Evolutionary conservation across 2,329 filamentous ascomycete genomes (phyloP).

Genomic region (Penicillium carneum): DNA sequence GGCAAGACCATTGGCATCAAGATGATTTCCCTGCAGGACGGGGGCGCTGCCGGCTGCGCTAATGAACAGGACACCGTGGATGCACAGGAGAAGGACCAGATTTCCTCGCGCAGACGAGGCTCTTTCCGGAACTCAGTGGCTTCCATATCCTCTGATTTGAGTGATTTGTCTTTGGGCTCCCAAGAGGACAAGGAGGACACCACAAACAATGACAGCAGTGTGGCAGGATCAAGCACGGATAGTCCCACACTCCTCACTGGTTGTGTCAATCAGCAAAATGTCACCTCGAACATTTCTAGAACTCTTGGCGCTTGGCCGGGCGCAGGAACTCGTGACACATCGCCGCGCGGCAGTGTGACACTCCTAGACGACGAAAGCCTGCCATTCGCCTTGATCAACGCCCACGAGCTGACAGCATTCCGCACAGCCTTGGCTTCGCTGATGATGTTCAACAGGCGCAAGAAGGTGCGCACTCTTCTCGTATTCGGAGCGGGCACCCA

Average conservation of each 20-base stretch:
- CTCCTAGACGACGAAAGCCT: slow-evolving; percentile 65
- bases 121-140: slow-evolving; percentile 43
- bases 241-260: slow-evolving; percentile 42
- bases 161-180: slow-evolving; percentile 45
- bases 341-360: slow-evolving; percentile 65
- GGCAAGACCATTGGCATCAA: slow-evolving; percentile 69
- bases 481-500: slow-evolving; percentile 90
- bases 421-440: slow-evolving; percentile 68
- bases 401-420: slow-evolving; percentile 73
- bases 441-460: slow-evolving; percentile 69
- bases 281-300: slow-evolving; percentile 37
- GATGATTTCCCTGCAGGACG: slow-evolving; percentile 64
- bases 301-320: slow-evolving; percentile 47
- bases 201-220: slow-evolving; percentile 21
- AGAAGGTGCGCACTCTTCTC: slow-evolving; percentile 74
- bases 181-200: slow-evolving; percentile 34
- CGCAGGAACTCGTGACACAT: slow-evolving; percentile 51
- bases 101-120: slow-evolving; percentile 26
- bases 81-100: slow-evolving; percentile 24
- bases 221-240: slow-evolving; percentile 29
- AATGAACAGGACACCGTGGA: slow-evolving; percentile 43
- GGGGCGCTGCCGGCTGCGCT: slow-evolving; percentile 39
- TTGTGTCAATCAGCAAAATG: slow-evolving; percentile 42
- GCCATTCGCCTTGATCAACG: slow-evolving; percentile 70
- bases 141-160: slow-evolving; percentile 47